A percentile compares a stretch with the other conserved stretches of the same genome.
Evolutionary conservation across 345 rosid genomes (phyloP).

Genomic region (Moricandia arvensis): DNA sequence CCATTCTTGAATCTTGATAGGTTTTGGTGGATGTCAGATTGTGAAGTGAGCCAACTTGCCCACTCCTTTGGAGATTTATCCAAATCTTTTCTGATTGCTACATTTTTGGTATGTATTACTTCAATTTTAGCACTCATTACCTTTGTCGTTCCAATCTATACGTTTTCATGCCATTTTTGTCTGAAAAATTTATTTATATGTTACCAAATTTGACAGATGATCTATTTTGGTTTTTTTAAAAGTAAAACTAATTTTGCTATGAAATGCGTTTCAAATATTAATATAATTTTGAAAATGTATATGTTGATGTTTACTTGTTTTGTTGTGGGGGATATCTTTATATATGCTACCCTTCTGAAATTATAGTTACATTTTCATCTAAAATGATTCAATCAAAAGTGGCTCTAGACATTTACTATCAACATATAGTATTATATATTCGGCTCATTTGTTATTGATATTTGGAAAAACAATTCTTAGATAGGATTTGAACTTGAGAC

Average conservation of each 20-base stretch:
- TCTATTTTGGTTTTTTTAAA: neutral
- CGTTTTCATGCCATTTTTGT: neutral
- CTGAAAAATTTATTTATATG: neutral
- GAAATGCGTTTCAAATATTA: neutral
- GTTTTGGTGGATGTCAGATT: conserved; percentile 12
- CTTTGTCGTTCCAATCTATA: conserved; percentile 12
- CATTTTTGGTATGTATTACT: conserved; percentile 19
- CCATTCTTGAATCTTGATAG: conserved; percentile 14
- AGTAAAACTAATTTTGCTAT: no score
- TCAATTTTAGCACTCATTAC: conserved; percentile 4
- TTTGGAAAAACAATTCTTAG: neutral
- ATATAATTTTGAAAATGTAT: neutral
- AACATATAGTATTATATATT: neutral
- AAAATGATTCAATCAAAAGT: neutral
- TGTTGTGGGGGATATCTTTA: neutral
- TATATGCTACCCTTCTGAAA: neutral
- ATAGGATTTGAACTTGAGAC: neutral
- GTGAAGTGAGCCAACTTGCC: conserved; percentile 36
- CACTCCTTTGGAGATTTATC: conserved; percentile 32
- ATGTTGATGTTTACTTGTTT: neutral
- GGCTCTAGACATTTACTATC: neutral
- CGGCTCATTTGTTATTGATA: neutral
- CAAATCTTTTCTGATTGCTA: conserved; percentile 36
- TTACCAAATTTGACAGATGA: neutral
- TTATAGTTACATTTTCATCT: neutral